phyloP scores from a whole-genome alignment of 179 eudicot species.

The Carnegiea gigantea region DNA sequence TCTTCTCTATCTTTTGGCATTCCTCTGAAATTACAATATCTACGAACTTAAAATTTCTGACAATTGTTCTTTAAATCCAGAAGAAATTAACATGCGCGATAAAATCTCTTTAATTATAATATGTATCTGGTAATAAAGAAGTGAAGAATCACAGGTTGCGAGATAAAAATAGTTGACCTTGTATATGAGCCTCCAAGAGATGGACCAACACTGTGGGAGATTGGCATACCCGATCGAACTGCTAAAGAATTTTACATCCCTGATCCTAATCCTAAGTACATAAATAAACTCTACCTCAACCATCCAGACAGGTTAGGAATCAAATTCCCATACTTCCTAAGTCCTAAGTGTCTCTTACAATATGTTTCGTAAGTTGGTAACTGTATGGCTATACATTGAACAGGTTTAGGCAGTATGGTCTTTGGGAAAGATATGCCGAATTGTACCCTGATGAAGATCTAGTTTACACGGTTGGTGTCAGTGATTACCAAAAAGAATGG shows the following conservation, averaged over 20 bases:
- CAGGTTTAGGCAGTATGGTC: slow-evolving; percentile 88
- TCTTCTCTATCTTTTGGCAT: background rate
- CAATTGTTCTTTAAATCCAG: no score
- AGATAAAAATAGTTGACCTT: slow-evolving; percentile 53
- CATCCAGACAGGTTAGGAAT: slow-evolving; percentile 70
- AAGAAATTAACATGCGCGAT: background rate
- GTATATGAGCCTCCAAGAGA: slow-evolving; percentile 76
- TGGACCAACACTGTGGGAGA: slow-evolving; percentile 90
- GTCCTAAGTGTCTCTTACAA: no score
- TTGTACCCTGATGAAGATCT: slow-evolving; percentile 65
- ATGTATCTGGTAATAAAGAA: background rate
- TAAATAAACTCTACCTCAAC: slow-evolving; percentile 55
- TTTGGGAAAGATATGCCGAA: slow-evolving; percentile 79
- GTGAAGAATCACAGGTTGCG: slow-evolving; percentile 35
- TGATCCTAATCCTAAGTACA: slow-evolving; percentile 74
- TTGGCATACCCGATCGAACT: slow-evolving; percentile 82
- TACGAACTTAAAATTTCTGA: no score
- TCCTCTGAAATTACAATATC: background rate
- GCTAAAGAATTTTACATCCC: slow-evolving; percentile 78
- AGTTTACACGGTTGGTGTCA: slow-evolving; percentile 56
- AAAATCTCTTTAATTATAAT: no score
- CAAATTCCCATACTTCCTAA: no score
- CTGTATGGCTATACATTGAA: background rate
- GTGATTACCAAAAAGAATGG: slow-evolving; percentile 74
- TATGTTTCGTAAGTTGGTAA: background rate